A percentile compares a stretch with the other conserved stretches of the same genome.
Conservation (phyloP, 768 basidiomycete genomes). For the Leccinum incarnatum region DNA sequence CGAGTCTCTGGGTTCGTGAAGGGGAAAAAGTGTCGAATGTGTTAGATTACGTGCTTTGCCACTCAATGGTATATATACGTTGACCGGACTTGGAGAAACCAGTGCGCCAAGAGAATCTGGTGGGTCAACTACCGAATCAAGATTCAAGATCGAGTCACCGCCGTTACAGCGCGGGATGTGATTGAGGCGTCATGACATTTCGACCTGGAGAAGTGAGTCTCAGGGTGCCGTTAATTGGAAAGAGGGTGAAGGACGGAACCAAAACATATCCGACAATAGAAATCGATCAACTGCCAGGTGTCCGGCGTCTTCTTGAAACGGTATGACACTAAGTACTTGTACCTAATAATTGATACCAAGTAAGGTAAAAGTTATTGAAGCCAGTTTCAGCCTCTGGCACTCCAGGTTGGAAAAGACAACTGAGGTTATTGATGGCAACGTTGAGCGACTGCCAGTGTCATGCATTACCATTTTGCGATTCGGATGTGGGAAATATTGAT, state of each 20-base stretch:
- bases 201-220: background rate
- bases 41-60: background rate
- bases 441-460: too few species aligned
- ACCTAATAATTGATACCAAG: too few species aligned
- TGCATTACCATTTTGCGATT: too few species aligned
- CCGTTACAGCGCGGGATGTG: background rate
- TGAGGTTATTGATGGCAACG: too few species aligned
- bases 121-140: background rate
- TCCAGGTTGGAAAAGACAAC: too few species aligned
- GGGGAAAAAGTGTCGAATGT: background rate
- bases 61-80: slow-evolving; percentile 4
- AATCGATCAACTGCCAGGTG: too few species aligned
- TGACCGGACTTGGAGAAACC: background rate
- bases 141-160: background rate
- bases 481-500: too few species aligned
- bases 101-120: slow-evolving; percentile 16
- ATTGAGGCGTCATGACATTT: too few species aligned
- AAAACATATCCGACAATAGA: slow-evolving; percentile 2
- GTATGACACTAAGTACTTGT: background rate
- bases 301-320: background rate
- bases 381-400: too few species aligned
- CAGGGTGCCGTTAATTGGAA: background rate
- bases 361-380: too few species aligned
- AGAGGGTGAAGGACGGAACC: background rate
- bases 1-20: slow-evolving; percentile 7